Conservation (phyloP, 2,329 filamentous ascomycete species). For the Colletotrichum abscissum region DNA sequence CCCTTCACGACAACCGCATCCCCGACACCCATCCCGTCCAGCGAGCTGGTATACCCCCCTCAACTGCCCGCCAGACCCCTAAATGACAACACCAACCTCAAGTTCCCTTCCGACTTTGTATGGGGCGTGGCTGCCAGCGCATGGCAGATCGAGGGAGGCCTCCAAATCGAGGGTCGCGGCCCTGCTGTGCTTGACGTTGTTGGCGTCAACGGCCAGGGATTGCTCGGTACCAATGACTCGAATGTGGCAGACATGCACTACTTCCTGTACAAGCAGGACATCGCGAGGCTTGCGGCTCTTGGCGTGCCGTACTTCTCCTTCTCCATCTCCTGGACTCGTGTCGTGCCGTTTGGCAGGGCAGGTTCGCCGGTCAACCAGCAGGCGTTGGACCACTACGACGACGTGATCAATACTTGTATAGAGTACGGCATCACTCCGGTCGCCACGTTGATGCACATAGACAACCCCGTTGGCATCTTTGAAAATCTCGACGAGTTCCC, state of each 20-base stretch:
- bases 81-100: constrained; percentile 60
- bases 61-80: constrained; percentile 62
- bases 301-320: constrained; percentile 64
- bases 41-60: constrained; percentile 51
- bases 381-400: constrained; percentile 64
- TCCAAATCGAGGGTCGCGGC: constrained; percentile 53
- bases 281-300: constrained; percentile 62
- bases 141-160: constrained; percentile 58
- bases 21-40: constrained; percentile 65
- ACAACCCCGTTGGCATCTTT: constrained; percentile 47
- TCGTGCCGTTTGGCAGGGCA: constrained; percentile 61
- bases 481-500: constrained; percentile 45
- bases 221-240: constrained; percentile 40
- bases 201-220: constrained; percentile 35
- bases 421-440: constrained; percentile 61
- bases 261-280: constrained; percentile 67
- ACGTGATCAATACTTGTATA: constrained; percentile 61
- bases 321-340: constrained; percentile 62
- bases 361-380: constrained; percentile 63
- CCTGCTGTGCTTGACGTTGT: constrained; percentile 57
- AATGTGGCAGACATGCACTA: constrained; percentile 61
- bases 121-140: constrained; percentile 62
- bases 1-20: constrained; percentile 57
- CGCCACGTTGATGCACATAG: constrained; percentile 62
- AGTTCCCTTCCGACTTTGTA: constrained; percentile 59